Conservation (phyloP, 805 yeast genomes). For the Grigorovia yakushimaensis region DNA sequence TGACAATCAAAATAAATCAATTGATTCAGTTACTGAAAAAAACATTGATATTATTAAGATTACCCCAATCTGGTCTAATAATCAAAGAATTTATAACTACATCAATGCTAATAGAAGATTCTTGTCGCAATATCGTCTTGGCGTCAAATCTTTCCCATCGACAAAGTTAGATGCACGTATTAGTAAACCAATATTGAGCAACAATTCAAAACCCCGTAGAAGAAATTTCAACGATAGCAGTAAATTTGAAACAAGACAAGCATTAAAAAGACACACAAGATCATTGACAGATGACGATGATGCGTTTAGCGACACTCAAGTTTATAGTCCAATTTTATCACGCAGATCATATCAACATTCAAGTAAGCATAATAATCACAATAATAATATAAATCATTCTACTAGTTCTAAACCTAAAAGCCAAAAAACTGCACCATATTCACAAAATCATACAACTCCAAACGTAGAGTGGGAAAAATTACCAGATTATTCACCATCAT, state of each 20-base stretch:
- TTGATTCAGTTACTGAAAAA: background rate
- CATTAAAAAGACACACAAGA: background rate
- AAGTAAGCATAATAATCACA: background rate
- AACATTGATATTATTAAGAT: background rate
- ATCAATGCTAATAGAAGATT: background rate
- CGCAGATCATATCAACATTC: constrained; percentile 1
- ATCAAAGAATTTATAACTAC: background rate
- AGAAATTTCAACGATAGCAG: background rate
- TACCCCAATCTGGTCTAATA: background rate
- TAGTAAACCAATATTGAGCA: background rate
- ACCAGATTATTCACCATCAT: constrained; percentile 70
- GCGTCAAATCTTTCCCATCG: background rate
- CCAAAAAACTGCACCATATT: constrained; percentile 4
- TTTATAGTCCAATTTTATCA: constrained; percentile 1
- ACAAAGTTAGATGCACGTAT: background rate
- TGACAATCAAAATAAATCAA: background rate
- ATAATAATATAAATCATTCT: background rate
- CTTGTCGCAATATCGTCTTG: background rate
- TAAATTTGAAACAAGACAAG: background rate
- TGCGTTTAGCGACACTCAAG: constrained; percentile 4
- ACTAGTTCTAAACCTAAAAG: constrained; percentile 8
- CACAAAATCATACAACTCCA: constrained; percentile 10
- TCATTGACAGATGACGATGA: background rate
- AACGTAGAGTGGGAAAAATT: constrained; percentile 53
- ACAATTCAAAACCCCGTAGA: background rate